phyloP scores from a whole-genome alignment of 1,284 basidiomycete genomes.

The Austroboletus novae-zelandiae region DNA sequence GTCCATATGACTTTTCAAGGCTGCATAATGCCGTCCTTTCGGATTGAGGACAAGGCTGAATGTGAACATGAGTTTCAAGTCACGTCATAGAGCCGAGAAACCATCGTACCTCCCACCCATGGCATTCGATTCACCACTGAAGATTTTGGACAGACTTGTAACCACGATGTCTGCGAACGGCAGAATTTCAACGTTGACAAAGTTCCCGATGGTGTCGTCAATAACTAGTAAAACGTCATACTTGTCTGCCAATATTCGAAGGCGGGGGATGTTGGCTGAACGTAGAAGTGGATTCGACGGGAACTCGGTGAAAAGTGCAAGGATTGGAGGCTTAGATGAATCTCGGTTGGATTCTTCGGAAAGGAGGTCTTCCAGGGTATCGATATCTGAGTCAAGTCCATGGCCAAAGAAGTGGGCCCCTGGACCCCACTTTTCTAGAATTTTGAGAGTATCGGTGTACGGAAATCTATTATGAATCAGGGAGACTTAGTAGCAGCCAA shows the following conservation, averaged over 20 bases:
- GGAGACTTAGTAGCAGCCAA: slow-evolving; percentile 4
- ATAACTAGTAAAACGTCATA: slow-evolving; percentile 88
- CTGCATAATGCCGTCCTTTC: slow-evolving; percentile 60
- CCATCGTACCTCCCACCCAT: slow-evolving; percentile 91
- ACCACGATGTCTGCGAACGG: slow-evolving; percentile 92
- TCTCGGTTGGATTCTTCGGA: slow-evolving; percentile 39
- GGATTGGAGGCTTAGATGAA: slow-evolving; percentile 49
- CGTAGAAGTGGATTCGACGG: slow-evolving; percentile 93
- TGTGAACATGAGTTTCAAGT: slow-evolving; percentile 1
- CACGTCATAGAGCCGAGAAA: not conserved
- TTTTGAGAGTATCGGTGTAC: slow-evolving; percentile 97
- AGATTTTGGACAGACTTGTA: slow-evolving; percentile 92
- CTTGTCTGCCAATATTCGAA: slow-evolving; percentile 83
- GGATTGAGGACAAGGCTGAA: slow-evolving; percentile 82
- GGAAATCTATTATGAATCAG: slow-evolving; percentile 76
- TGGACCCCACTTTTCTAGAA: slow-evolving; percentile 95
- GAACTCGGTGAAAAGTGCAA: slow-evolving; percentile 84
- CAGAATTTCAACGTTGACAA: slow-evolving; percentile 92
- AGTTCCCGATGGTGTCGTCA: slow-evolving; percentile 97
- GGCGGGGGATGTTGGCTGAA: slow-evolving; percentile 75
- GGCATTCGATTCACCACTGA: slow-evolving; percentile 93
- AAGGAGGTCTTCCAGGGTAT: slow-evolving; percentile 68
- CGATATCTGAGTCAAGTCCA: slow-evolving; percentile 77
- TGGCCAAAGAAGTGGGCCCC: slow-evolving; percentile 90
- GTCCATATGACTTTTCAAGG: slow-evolving; percentile 63